Evolutionary conservation across 768 basidiomycete species (phyloP).

Genomic region (Leccinum subgranulosum): DNA sequence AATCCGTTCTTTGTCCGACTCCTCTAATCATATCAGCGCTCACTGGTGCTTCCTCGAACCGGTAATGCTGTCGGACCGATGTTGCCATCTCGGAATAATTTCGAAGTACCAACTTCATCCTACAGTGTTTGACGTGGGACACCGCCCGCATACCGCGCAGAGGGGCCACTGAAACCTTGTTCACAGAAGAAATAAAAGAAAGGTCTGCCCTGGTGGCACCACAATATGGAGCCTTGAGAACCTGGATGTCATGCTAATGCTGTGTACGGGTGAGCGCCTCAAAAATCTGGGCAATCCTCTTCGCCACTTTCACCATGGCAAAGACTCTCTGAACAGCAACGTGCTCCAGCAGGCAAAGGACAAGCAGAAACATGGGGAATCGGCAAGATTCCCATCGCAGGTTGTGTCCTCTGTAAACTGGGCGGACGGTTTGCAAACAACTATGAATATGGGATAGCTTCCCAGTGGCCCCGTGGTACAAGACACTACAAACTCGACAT

Average conservation of each 20-base stretch:
- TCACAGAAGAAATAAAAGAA: no score
- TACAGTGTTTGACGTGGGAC: no score
- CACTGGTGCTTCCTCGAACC: no score
- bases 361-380: neutral
- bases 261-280: conserved; percentile 36
- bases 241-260: conserved; percentile 16
- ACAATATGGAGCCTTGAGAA: conserved; percentile 50
- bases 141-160: no score
- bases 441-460: conserved; percentile 51
- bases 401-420: neutral
- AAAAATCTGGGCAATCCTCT: conserved; percentile 34
- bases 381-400: neutral
- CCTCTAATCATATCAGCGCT: no score
- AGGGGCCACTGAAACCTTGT: no score
- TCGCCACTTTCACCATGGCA: conserved; percentile 32
- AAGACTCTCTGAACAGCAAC: neutral
- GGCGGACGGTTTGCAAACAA: no score
- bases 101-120: no score
- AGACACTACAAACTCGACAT: conserved; percentile 44
- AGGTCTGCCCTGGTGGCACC: no score
- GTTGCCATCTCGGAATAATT: no score
- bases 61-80: no score
- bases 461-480: conserved; percentile 54
- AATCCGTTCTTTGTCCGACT: no score
- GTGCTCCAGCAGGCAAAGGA: neutral